A percentile compares a stretch with the other conserved stretches of the same genome.
phyloP scores from a whole-genome alignment of 441 rosid species.

The Daphne laureola region DNA sequence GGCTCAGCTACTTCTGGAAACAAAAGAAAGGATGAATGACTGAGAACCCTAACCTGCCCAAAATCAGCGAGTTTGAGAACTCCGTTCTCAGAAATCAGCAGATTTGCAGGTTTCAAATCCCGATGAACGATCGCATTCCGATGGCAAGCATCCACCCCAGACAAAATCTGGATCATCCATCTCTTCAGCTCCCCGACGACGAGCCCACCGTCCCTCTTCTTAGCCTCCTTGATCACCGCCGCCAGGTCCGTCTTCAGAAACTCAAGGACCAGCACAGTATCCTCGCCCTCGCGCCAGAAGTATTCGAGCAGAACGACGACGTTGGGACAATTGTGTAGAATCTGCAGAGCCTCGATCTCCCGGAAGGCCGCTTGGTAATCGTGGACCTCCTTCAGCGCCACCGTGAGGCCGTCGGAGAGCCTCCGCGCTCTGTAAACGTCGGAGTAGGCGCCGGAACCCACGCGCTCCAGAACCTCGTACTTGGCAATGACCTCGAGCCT shows the following conservation, averaged over 20 bases:
- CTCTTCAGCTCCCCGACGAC: conserved; percentile 59
- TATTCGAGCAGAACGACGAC: conserved; percentile 76
- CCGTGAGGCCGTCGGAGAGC: conserved; percentile 54
- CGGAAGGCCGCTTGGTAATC: conserved; percentile 92
- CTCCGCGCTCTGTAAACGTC: conserved; percentile 89
- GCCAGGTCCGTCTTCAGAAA: conserved; percentile 66
- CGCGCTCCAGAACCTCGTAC: conserved; percentile 77
- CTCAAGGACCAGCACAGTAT: conserved; percentile 85
- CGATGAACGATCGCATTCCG: conserved; percentile 75
- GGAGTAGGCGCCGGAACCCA: conserved; percentile 92
- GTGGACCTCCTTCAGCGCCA: conserved; percentile 97
- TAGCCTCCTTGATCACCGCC: conserved; percentile 51
- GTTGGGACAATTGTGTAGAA: conserved; percentile 67
- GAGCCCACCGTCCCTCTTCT: conserved; percentile 31
- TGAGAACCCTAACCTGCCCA: conserved; percentile 56
- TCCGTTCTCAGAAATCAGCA: conserved; percentile 69
- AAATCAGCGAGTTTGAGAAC: conserved; percentile 87
- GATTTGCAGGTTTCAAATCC: conserved; percentile 86
- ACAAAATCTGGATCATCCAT: conserved; percentile 90
- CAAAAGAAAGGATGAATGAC: not conserved
- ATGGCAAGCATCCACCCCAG: conserved; percentile 73
- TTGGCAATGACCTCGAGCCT: conserved; percentile 77
- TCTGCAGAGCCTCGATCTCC: conserved; percentile 77
- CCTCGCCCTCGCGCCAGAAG: conserved; percentile 92
- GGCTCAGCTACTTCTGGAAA: no score